A percentile compares a stretch with the other conserved stretches of the same genome.
Conservation (phyloP, 2,329 filamentous ascomycete species). For the Ciborinia camelliae region DNA sequence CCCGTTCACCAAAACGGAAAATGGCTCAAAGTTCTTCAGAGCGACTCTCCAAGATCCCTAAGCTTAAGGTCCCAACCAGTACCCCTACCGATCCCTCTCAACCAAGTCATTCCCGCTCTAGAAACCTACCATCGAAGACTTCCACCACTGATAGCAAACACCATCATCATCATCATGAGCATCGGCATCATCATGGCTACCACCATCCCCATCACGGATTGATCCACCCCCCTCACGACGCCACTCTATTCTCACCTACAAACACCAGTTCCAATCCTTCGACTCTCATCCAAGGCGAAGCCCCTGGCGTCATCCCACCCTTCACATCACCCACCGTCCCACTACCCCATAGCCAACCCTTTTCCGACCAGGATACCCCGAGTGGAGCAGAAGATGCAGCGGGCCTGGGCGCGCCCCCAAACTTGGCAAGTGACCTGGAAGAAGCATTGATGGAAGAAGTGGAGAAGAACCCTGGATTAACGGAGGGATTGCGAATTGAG, state of each 20-base stretch:
- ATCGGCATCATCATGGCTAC: too few species aligned
- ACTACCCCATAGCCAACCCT: not conserved
- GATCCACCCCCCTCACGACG: not conserved
- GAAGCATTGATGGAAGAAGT: constrained; percentile 10
- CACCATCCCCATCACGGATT: not conserved
- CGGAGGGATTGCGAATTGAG: not conserved
- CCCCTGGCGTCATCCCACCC: not conserved
- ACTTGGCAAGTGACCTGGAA: constrained; percentile 6
- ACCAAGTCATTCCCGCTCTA: not conserved
- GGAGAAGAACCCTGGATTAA: not conserved
- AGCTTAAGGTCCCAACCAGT: constrained; percentile 4
- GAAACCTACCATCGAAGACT: not conserved
- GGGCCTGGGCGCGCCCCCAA: not conserved
- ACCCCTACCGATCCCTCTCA: constrained; percentile 6
- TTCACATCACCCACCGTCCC: constrained; percentile 8
- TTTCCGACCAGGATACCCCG: not conserved
- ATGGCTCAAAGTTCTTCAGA: constrained; percentile 3
- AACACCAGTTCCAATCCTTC: not conserved
- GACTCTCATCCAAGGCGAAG: not conserved
- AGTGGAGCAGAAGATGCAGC: not conserved
- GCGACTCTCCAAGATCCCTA: not conserved
- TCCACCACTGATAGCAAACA: not conserved
- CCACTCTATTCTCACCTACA: not conserved
- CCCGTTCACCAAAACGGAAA: constrained; percentile 3
- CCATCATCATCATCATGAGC: not conserved